A percentile compares a stretch with the other conserved stretches of the same genome.
These are phyloP conservation scores for Coemansia sp. DNA, from an alignment of 192 early-diverging fungal genomes.

Conservation along the genomic window DNA sequence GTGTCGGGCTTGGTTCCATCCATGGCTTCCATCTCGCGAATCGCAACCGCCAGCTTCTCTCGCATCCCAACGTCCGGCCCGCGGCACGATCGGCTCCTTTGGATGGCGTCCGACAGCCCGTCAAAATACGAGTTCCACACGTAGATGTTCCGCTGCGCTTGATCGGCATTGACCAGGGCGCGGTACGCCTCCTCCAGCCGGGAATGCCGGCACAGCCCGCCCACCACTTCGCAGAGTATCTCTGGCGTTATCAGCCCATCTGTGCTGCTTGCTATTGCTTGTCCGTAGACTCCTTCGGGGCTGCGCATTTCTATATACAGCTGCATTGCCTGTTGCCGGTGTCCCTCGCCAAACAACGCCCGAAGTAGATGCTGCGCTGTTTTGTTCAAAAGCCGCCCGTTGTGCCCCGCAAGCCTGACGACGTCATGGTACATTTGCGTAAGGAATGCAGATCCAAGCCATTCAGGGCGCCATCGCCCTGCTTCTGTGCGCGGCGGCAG, in stretches of 20 bases:
- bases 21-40: constrained; percentile 23
- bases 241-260: constrained; percentile 7
- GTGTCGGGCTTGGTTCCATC: constrained; percentile 22
- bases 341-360: constrained; percentile 36
- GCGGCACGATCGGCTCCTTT: background rate
- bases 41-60: constrained; percentile 5
- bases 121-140: constrained; percentile 51
- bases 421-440: constrained; percentile 15
- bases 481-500: background rate
- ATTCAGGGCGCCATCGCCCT: constrained; percentile 28
- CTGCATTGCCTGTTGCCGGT: constrained; percentile 10
- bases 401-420: background rate
- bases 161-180: background rate
- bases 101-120: constrained; percentile 17
- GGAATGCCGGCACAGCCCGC: constrained; percentile 27
- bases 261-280: background rate
- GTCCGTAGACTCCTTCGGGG: background rate
- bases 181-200: constrained; percentile 21
- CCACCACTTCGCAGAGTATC: constrained; percentile 42
- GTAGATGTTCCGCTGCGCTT: constrained; percentile 7
- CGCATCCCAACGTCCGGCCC: background rate
- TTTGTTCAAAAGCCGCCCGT: constrained; percentile 9
- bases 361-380: constrained; percentile 24
- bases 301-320: constrained; percentile 12
- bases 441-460: constrained; percentile 35